Evolutionary conservation across 2,329 filamentous ascomycete genomes (phyloP), one percentile per base, ranked within the genome.

Genomic region (Cladosporium sp.): DNA sequence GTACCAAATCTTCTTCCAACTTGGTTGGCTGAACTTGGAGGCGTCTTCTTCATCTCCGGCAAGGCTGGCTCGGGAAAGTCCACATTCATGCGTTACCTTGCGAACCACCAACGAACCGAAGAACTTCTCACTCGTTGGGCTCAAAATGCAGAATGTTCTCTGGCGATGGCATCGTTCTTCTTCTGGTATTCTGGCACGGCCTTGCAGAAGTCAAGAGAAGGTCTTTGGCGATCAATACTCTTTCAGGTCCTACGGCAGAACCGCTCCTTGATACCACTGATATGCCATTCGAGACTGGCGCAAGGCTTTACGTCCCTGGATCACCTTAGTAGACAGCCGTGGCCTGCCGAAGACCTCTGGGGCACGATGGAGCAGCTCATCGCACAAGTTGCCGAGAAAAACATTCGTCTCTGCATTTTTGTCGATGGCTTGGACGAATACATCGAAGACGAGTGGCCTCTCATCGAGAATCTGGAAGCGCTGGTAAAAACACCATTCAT

Each of bases 221-320:
- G 55, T 13, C 50, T 57, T 7, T 35, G 55, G 9, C 46, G 45
- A 16, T 42, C n/a, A n/a, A 18, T 57, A 5, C 36, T 54, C 4
- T 54, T 47, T 19, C 16, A 53, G 30, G 29, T 57, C 9, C 20
- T 54, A 2, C 19, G 29, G 12, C 19, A 53, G 29, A 3, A 40
- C 15, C 38, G 38, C n/a, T 2, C 13, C 4, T 15, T 40, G 6
- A 27, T 27, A 7, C 12, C 19, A 3, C 4, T 4, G 2, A 27
- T 40, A 13, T 27, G 22, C 11, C 3, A 2, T 7, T 12, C 13
- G 2, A 19, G 6, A 2, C 19, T 27, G 3, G 19, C 12, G 3
- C 7, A 27, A 3, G 19, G 16, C 1, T 2, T 12, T 15, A 4
- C 12, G 12, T 4, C 19, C 2, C 38, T 40, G 12, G 18, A 2